Evolutionary conservation across 1,284 basidiomycete genomes (phyloP).

Genomic region (Ustilago hordei): DNA sequence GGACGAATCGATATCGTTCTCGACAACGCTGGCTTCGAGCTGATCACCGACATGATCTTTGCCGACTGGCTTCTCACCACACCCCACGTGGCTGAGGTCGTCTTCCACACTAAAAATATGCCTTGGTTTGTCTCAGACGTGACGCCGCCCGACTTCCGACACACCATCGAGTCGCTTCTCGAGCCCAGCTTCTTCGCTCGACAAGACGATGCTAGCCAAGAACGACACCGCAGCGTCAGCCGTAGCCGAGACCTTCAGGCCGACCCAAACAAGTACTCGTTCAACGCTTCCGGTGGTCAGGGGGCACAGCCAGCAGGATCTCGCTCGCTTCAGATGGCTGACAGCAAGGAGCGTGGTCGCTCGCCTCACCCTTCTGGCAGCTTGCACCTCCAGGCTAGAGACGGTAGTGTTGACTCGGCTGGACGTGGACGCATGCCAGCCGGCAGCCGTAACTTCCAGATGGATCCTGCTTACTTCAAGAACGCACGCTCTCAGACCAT

Average conservation of each 20-base stretch:
- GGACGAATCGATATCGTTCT: conserved; percentile 86
- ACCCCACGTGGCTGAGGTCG: conserved; percentile 60
- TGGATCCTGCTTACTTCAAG: conserved; percentile 63
- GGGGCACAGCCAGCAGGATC: conserved; percentile 28
- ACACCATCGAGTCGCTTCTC: conserved; percentile 71
- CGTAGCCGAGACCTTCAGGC: conserved; percentile 49
- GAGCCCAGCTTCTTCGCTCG: conserved; percentile 74
- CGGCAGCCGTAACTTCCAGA: conserved; percentile 50
- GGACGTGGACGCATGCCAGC: conserved; percentile 46
- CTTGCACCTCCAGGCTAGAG: conserved; percentile 45
- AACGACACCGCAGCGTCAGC: conserved; percentile 48
- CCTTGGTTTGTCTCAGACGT: conserved; percentile 68
- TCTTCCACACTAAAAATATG: conserved; percentile 69
- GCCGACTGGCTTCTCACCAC: conserved; percentile 79
- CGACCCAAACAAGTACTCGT: conserved; percentile 43
- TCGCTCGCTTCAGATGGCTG: conserved; percentile 48
- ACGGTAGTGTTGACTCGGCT: conserved; percentile 53
- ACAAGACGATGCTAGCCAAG: conserved; percentile 31
- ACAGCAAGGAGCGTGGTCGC: conserved; percentile 40
- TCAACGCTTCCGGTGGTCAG: conserved; percentile 30
- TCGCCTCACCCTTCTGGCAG: conserved; percentile 50
- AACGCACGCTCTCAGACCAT: conserved; percentile 56
- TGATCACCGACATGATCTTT: conserved; percentile 92
- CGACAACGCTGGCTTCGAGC: conserved; percentile 92
- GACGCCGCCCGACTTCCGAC: conserved; percentile 65